phyloP scores from a whole-genome alignment of 108 stramenopile genomes.

The Chaetoceros tenuissimus region DNA sequence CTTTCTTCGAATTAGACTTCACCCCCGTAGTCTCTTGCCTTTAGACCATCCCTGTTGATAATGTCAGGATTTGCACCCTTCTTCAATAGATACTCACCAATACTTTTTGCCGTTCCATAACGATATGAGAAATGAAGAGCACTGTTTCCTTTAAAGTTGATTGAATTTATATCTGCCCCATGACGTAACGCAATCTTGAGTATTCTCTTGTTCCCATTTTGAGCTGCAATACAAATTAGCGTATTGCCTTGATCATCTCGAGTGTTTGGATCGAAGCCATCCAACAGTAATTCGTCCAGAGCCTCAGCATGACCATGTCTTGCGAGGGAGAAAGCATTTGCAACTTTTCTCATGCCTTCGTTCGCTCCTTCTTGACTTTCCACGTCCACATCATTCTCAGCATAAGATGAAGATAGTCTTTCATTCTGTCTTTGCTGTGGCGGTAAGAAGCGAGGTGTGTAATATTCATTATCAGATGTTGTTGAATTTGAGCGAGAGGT shows the following conservation, averaged over 20 bases:
- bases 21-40: too few species aligned
- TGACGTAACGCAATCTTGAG: constrained; percentile 46
- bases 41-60: too few species aligned
- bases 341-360: too few species aligned
- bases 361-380: too few species aligned
- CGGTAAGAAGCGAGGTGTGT: not conserved
- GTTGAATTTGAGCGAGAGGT: too few species aligned
- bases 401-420: too few species aligned
- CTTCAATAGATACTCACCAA: constrained; percentile 33
- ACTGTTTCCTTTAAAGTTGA: constrained; percentile 35
- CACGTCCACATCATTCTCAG: too few species aligned
- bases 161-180: constrained; percentile 41
- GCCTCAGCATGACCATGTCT: constrained; percentile 46
- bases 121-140: constrained; percentile 36
- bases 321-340: constrained; percentile 49
- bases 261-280: constrained; percentile 44
- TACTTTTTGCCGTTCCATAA: constrained; percentile 25
- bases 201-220: constrained; percentile 61
- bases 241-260: constrained; percentile 59
- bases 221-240: constrained; percentile 43
- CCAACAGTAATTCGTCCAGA: constrained; percentile 34
- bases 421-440: not conserved
- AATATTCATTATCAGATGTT: not conserved
- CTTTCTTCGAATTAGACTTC: too few species aligned
- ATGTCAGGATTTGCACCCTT: constrained; percentile 49